phyloP scores from a whole-genome alignment of 305 asterid genomes.

The Fraxinus sp. region DNA sequence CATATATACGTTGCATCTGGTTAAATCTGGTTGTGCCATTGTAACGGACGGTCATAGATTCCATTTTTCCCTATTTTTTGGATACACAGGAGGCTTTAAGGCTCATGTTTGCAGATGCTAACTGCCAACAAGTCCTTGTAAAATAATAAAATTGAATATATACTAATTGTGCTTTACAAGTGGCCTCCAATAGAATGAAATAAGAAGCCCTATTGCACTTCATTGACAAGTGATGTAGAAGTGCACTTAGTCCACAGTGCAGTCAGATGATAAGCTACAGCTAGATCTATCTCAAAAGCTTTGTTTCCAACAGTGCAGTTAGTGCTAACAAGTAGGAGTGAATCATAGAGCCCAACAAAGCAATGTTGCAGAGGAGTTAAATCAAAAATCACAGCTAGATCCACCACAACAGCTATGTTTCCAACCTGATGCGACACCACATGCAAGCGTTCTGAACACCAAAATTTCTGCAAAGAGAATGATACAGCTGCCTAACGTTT shows the following conservation, averaged over 20 bases:
- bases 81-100: background rate
- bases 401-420: background rate
- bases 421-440: background rate
- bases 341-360: background rate
- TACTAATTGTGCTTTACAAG: background rate
- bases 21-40: slow-evolving; percentile 12
- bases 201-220: slow-evolving; percentile 17
- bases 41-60: slow-evolving; percentile 7
- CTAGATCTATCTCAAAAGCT: slow-evolving; percentile 6
- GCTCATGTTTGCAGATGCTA: background rate
- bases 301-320: slow-evolving; percentile 6
- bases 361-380: background rate
- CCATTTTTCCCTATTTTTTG: slow-evolving; percentile 2
- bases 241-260: slow-evolving; percentile 16
- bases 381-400: slow-evolving; percentile 9
- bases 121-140: slow-evolving; percentile 1
- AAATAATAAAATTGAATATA: slow-evolving; percentile 10
- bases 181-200: slow-evolving; percentile 16
- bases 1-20: background rate
- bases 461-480: background rate
- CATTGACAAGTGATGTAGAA: slow-evolving; percentile 9
- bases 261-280: slow-evolving; percentile 9
- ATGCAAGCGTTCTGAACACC: background rate
- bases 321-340: background rate
- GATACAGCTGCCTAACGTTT: background rate